Evolutionary conservation across 306 rosid species (phyloP).

Genomic region (Cucurbita argyrosperma): DNA sequence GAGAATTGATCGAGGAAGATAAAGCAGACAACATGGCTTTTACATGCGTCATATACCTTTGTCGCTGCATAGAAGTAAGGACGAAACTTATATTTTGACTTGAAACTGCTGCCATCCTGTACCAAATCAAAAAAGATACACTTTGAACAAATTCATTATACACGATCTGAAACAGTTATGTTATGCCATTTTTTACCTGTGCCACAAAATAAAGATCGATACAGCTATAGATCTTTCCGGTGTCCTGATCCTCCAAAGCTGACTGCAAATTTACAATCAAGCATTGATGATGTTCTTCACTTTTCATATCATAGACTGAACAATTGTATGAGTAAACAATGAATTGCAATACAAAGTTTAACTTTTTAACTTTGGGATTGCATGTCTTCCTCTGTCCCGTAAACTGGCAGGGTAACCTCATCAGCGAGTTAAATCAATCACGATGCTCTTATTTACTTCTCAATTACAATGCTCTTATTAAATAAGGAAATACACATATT

Average conservation of each 20-base stretch:
- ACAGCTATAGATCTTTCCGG: conserved; percentile 51
- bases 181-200: conserved; percentile 37
- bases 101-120: conserved; percentile 89
- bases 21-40: background rate
- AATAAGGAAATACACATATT: background rate
- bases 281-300: conserved; percentile 11
- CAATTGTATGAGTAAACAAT: background rate
- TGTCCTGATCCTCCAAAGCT: conserved; percentile 62
- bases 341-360: background rate
- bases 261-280: conserved; percentile 51
- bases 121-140: conserved; percentile 21
- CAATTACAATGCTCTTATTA: background rate
- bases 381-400: background rate
- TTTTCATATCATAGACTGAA: background rate
- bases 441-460: background rate
- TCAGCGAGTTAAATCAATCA: background rate
- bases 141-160: background rate
- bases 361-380: background rate
- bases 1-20: conserved; percentile 1
- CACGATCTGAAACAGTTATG: background rate
- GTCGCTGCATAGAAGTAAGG: conserved; percentile 83
- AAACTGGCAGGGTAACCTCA: background rate
- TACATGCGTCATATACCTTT: conserved; percentile 36
- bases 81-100: conserved; percentile 66
- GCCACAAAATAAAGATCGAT: conserved; percentile 79